Conservation (phyloP, 2,329 filamentous ascomycete genomes). For the Verruconis gallopava region DNA sequence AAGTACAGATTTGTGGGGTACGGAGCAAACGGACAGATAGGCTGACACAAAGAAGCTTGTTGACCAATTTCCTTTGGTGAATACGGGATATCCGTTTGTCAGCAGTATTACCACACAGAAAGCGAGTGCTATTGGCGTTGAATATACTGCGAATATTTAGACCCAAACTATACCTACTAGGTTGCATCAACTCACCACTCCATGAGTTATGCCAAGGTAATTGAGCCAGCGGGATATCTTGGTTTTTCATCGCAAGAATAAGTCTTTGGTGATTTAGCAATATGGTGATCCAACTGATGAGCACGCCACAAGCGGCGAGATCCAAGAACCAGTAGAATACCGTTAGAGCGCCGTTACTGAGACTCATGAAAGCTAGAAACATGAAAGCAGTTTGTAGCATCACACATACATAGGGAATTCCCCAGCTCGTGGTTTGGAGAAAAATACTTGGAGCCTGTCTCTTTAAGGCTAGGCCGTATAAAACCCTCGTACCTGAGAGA, state of each 20-base stretch:
- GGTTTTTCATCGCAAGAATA: conserved; percentile 32
- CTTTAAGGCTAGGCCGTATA: not conserved
- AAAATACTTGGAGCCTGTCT: conserved; percentile 17
- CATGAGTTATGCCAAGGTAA: too few relatives aligned
- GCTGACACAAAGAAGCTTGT: conserved; percentile 22
- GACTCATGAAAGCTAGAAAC: conserved; percentile 29
- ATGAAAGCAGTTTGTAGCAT: conserved; percentile 25
- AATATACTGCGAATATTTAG: conserved; percentile 12
- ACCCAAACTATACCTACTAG: not conserved
- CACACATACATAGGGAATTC: conserved; percentile 29
- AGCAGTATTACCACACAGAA: conserved; percentile 19
- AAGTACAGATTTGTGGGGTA: too few relatives aligned
- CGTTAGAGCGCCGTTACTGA: conserved; percentile 22
- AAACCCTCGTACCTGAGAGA: conserved; percentile 30
- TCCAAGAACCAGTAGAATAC: conserved; percentile 33
- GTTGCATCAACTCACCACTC: too few relatives aligned
- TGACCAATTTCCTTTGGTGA: conserved; percentile 17
- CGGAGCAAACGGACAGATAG: too few relatives aligned
- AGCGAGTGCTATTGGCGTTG: conserved; percentile 20
- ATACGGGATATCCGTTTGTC: conserved; percentile 18
- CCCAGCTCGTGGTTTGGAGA: conserved; percentile 28
- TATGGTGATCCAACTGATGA: conserved; percentile 33
- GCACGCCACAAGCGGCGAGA: conserved; percentile 31
- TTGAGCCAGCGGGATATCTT: too few relatives aligned
- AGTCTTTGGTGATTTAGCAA: conserved; percentile 36